Evolutionary conservation across 2,329 filamentous ascomycete genomes (phyloP).

Genomic region (Septoria petroselini): DNA sequence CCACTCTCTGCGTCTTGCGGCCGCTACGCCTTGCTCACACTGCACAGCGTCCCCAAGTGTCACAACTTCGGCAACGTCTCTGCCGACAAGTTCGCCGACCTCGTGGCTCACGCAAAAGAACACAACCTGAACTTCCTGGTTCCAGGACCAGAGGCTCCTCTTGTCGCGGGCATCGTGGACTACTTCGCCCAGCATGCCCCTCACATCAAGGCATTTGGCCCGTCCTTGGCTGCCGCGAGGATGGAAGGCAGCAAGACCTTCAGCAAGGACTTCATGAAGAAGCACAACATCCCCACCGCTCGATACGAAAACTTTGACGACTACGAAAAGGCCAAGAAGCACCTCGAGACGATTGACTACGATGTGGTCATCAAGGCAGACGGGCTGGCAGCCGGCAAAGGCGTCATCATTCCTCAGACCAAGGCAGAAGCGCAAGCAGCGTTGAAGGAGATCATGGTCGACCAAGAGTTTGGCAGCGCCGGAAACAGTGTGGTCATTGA

Average conservation of each 20-base stretch:
- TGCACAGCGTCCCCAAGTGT: slow-evolving; percentile 35
- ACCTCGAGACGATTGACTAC: slow-evolving; percentile 69
- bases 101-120: slow-evolving; percentile 71
- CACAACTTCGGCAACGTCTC: slow-evolving; percentile 66
- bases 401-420: slow-evolving; percentile 80
- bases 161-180: slow-evolving; percentile 84
- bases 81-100: slow-evolving; percentile 70
- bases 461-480: slow-evolving; percentile 79
- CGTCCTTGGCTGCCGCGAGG: slow-evolving; percentile 74
- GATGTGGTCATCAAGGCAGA: slow-evolving; percentile 90
- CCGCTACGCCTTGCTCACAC: slow-evolving; percentile 6
- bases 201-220: slow-evolving; percentile 78
- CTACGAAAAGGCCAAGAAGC: slow-evolving; percentile 47
- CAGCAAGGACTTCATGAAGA: slow-evolving; percentile 96
- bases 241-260: slow-evolving; percentile 98
- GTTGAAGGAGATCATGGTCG: slow-evolving; percentile 85
- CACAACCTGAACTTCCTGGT: slow-evolving; percentile 78
- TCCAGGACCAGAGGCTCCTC: slow-evolving; percentile 87
- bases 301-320: slow-evolving; percentile 76
- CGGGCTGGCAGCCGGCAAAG: slow-evolving; percentile 90
- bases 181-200: slow-evolving; percentile 61
- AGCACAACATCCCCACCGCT: slow-evolving; percentile 84
- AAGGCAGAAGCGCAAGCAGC: slow-evolving; percentile 80
- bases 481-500: slow-evolving; percentile 93
- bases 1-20: neutral